A percentile compares a stretch with the other conserved stretches of the same genome.
Evolutionary conservation across 768 basidiomycete species (phyloP).

Genomic region (Kwoniella botswanensis): DNA sequence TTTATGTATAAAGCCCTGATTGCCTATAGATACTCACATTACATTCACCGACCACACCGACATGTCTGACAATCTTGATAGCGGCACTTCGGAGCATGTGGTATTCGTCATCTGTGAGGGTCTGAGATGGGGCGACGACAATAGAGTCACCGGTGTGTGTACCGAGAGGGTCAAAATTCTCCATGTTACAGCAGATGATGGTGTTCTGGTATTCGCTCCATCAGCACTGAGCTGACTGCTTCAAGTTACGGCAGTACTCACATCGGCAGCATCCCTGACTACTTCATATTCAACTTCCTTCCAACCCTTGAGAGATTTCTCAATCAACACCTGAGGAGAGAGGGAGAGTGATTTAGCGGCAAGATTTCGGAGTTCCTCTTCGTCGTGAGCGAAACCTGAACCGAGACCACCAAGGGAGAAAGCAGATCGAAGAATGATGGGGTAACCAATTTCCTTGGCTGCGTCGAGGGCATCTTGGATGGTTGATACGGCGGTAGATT

Average conservation of each 20-base stretch:
- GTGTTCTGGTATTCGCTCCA: slow-evolving; percentile 70
- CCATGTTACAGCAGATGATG: slow-evolving; percentile 85
- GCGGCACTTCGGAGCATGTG: slow-evolving; percentile 99
- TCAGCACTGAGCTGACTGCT: slow-evolving; percentile 17
- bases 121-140: slow-evolving; percentile 98
- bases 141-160: slow-evolving; percentile 99
- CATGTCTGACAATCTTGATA: slow-evolving; percentile 83
- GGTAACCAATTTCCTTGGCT: slow-evolving; percentile 90
- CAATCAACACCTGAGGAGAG: slow-evolving; percentile 93
- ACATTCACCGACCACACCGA: slow-evolving; percentile 60
- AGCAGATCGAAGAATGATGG: slow-evolving; percentile 90
- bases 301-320: slow-evolving; percentile 99
- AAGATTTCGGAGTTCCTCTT: slow-evolving; percentile 91
- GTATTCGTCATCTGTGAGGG: slow-evolving; percentile 95
- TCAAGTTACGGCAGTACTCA: slow-evolving; percentile 60
- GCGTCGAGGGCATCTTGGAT: slow-evolving; percentile 91
- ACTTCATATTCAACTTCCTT: slow-evolving; percentile 99
- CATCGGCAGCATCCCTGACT: slow-evolving; percentile 95
- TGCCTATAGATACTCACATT: slow-evolving; percentile 43
- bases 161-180: slow-evolving; percentile 98
- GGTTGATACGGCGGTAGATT: slow-evolving; percentile 94
- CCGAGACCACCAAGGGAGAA: slow-evolving; percentile 98
- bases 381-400: slow-evolving; percentile 93
- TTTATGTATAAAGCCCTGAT: background rate
- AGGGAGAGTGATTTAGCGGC: slow-evolving; percentile 88